Base-by-base conservation (phyloP, 1,284 basidiomycete species). In the Austroboletus niveus region DNA sequence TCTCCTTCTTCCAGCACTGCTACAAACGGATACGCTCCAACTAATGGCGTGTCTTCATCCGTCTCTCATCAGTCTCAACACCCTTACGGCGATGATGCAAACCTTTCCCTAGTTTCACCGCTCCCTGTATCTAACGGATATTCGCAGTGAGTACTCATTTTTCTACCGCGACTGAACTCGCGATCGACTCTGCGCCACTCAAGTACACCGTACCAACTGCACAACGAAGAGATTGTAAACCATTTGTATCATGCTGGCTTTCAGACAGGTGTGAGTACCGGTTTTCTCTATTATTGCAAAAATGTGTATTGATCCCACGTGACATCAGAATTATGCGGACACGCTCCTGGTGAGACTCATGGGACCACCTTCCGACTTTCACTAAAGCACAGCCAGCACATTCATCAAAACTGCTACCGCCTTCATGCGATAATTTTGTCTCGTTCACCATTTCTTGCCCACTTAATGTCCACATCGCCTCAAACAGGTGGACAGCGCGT, bases 351-450 rank as follows among this genome's bases (percentile, higher is more conserved):
- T 90, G 66, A 69, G 85, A 51, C 51, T 55, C 49, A 45, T 46
- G 47, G 47, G 22, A 51, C 42, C 20, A 48, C 51, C 42, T 44
- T 44, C 45, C 42, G 49, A 58, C 51, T 42, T 55, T 47, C 53
- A 48, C 41, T 56, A 48, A 59, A 60, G 54, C 31, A n/a, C 32
- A 55, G 45, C 55, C 56, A 91, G 87, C 87, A 89, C 73, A 82
- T 89, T 53, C 81, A 84, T 62, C 81, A 85, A 75, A 82, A 81
- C 69, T 75, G 78, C 53, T 90, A 89, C 69, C 81, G 82, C 54
- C 78, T 90, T 47, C 88, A 91, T 69, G 81, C 85, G 59, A 86
- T 94, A 69, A 86, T 93, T 60, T 77, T 94, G 54, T 89, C 90
- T 51, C 85, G 88, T 50, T 92, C 89, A 35, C 91, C 92, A 42